phyloP scores from a whole-genome alignment of 2,329 filamentous ascomycete species.

The Claviceps purpurea region DNA sequence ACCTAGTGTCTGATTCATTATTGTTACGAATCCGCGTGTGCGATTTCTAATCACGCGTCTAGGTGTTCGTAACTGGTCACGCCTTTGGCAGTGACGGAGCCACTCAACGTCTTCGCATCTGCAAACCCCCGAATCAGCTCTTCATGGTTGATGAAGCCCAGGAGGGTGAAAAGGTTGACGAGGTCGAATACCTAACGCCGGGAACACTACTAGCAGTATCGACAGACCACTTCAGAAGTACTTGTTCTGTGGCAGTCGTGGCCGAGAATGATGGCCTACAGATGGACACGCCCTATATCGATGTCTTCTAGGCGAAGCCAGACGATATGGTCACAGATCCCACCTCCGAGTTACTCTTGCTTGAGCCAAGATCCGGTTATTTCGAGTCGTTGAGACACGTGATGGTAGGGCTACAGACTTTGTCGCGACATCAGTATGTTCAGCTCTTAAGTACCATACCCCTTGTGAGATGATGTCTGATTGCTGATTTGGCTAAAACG shows the following conservation, averaged over 20 bases:
- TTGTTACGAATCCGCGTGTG: not conserved
- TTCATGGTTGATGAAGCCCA: slow-evolving; percentile 19
- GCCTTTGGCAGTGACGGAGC: slow-evolving; percentile 49
- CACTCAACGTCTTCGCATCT: slow-evolving; percentile 27
- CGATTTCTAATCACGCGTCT: not conserved
- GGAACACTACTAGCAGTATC: slow-evolving; percentile 42
- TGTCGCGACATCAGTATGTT: slow-evolving; percentile 37
- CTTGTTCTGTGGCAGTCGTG: slow-evolving; percentile 59
- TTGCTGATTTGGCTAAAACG: not conserved
- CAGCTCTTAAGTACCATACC: slow-evolving; percentile 5
- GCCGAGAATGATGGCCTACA: slow-evolving; percentile 51
- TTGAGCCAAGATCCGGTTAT: slow-evolving; percentile 61
- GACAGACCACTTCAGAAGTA: slow-evolving; percentile 46
- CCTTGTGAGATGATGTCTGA: not conserved
- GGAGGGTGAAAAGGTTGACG: slow-evolving; percentile 41
- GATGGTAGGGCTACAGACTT: slow-evolving; percentile 57
- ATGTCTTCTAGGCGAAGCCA: slow-evolving; percentile 55
- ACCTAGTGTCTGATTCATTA: not conserved
- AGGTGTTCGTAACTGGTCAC: slow-evolving; percentile 56
- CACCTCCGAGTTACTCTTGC: slow-evolving; percentile 57
- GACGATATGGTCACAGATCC: slow-evolving; percentile 55
- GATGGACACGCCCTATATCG: slow-evolving; percentile 29
- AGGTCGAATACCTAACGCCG: slow-evolving; percentile 36
- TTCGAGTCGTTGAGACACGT: slow-evolving; percentile 66
- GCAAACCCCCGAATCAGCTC: slow-evolving; percentile 58